Evolutionary conservation across 495 filamentous ascomycete genomes (phyloP).

Genomic region (Aspergillus asperescens): DNA sequence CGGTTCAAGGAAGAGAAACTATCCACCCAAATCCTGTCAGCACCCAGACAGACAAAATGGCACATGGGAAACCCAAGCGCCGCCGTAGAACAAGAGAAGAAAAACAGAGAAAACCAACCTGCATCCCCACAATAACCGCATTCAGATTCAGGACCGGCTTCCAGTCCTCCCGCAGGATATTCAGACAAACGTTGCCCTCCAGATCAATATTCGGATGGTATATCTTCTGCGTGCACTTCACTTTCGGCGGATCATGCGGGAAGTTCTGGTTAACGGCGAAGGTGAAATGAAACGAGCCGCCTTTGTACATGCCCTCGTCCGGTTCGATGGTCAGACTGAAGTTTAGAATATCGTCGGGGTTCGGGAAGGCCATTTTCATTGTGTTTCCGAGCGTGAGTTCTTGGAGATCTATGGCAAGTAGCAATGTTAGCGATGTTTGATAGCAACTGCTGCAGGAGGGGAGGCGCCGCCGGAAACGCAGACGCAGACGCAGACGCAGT

Average conservation of each 20-base stretch:
- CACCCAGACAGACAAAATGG: not conserved
- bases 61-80: not conserved
- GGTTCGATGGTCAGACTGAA: slow-evolving; percentile 91
- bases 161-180: slow-evolving; percentile 97
- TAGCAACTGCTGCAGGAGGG: too few relatives aligned
- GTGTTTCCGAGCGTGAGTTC: slow-evolving; percentile 86
- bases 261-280: slow-evolving; percentile 93
- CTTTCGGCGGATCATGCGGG: slow-evolving; percentile 96
- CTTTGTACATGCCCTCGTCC: slow-evolving; percentile 97
- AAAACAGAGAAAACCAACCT: slow-evolving; percentile 47
- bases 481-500: not conserved
- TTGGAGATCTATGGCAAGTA: slow-evolving; percentile 64
- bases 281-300: slow-evolving; percentile 80
- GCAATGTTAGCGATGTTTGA: not conserved
- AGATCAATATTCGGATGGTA: slow-evolving; percentile 99
- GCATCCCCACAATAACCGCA: slow-evolving; percentile 91
- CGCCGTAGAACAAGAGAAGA: not conserved
- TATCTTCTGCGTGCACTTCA: slow-evolving; percentile 96
- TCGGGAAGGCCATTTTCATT: slow-evolving; percentile 88
- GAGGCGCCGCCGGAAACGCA: too few relatives aligned
- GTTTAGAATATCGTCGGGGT: slow-evolving; percentile 94
- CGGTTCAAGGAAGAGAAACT: slow-evolving; percentile 97
- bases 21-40: not conserved
- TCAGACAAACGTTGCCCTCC: slow-evolving; percentile 95
- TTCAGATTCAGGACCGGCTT: slow-evolving; percentile 96